Evolutionary conservation across 441 rosid species (phyloP), one percentile per base, ranked within the genome.

Genomic region (Theobroma grandiflorum): DNA sequence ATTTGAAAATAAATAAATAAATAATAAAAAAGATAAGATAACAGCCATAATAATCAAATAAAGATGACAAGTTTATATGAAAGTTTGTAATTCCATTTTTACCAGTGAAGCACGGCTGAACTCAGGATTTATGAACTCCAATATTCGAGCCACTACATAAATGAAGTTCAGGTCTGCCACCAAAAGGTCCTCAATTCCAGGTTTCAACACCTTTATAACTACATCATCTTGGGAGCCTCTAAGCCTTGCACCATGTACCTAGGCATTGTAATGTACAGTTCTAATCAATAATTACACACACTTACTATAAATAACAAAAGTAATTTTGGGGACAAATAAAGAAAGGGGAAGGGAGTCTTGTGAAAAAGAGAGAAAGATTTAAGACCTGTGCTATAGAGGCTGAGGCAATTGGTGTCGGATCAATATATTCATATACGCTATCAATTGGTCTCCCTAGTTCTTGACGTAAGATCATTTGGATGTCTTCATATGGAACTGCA

Each of bases 171-270:
- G 85, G 85, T 97, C 99, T 77, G 99, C 98, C 80, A 97, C 94
- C 81, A 97, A 82, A 81, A 94, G 77, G 85, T 95, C 98, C 89
- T 94, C 90, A 75, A 95, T 95, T 80, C 99, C 99, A 65, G 99
- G 98, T 83, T 97, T 97, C 86, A 97, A 86, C 85, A 95, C 92
- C 93, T 95, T 97, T 82, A 97, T 91, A 81, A 97, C 99, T 14
- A 97, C 98, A 81, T 97, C 98, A 66, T 91, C 98, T 85, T 83
- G 93, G 82, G 98, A 94, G 58, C 93, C 97, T 88, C 78, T 84
- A 78, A 97, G 98, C 89, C 93, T 94, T 55, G 98, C 99, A 81
- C 89, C 92, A 82, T 97, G 99, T 82, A 97, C 98, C 99, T 97
- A 84, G 68, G 76, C 81, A 65, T 52, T 52, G 86, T 49, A 84